Evolutionary conservation across 2,329 filamentous ascomycete species (phyloP), one percentile per base, ranked within the genome.

Genomic region (Penicillium crustosum): DNA sequence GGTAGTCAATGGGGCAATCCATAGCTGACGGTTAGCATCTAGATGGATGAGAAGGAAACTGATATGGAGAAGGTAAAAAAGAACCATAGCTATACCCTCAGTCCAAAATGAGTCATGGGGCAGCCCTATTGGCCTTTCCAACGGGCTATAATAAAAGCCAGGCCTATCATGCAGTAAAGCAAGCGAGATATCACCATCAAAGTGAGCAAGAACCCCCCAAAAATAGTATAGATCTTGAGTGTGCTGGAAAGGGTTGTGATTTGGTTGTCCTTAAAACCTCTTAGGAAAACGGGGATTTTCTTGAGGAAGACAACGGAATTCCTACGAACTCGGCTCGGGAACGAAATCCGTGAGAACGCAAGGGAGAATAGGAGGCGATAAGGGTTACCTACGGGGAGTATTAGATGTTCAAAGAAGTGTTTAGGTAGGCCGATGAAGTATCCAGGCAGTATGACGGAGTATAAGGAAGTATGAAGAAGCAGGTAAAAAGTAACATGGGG

Each of bases 401-500:
- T 50, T 31, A 48, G 51, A 53, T 8, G 5, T 29, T 31, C 33
- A 38, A 27, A 53, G 47, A n/a, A 47, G 12, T 8, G 9, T 44
- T 33, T 27, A 6, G 15, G 15, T 19, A n/a, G 21, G 17, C 19
- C 13, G 49, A 36, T 13, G 10, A 38, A 36, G 48, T 33, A 43
- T 45, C 25, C 41, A 48, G 23, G 31, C 17, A 49, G 51, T 21
- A 31, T 45, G 15, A 52, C 27, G 43, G 41, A 54, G 44, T 47
- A 55, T 53, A n/a, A 56, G 31, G 49, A 33, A 39, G 54, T 29
- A 45, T 53, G 21, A 53, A 25, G 33, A 43, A 45, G 36, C 36
- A 57, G 51, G 55, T 48, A 25, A 36, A 48, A 61, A 36, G 33
- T 49, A 41, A 58, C 54, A 47, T 57, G 47, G 39, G 57, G 53